Evolutionary conservation across 73 alveolate genomes (phyloP).

Genomic region (Paramecium octaurelia): DNA sequence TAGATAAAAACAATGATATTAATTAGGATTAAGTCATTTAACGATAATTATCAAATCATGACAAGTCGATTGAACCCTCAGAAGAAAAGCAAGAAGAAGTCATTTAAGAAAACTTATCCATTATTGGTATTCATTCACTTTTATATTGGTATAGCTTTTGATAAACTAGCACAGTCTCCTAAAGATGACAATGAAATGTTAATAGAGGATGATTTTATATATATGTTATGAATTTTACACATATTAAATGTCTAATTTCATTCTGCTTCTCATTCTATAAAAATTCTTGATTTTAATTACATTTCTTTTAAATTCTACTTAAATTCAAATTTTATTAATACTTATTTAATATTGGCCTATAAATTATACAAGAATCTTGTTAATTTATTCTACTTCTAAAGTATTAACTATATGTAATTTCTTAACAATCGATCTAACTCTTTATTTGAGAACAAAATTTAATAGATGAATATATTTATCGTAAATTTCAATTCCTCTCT

Average conservation of each 20-base stretch:
- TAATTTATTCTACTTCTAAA: not conserved
- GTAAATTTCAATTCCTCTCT: conserved; percentile 83
- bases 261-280: not conserved
- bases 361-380: no score
- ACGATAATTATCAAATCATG: not conserved
- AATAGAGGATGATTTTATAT: not conserved
- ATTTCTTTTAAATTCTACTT: conserved; percentile 58
- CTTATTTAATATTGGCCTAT: no score
- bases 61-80: not conserved
- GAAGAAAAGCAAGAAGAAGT: not conserved
- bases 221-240: not conserved
- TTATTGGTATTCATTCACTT: not conserved
- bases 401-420: conserved; percentile 3
- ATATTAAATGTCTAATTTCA: not conserved
- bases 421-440: conserved; percentile 23
- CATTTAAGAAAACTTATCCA: not conserved
- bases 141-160: not conserved
- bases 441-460: no score
- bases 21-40: not conserved
- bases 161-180: not conserved
- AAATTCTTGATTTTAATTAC: conserved; percentile 67
- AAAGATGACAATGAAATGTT: not conserved
- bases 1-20: not conserved
- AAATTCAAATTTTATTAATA: not conserved
- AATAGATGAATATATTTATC: not conserved